Evolutionary conservation across 2,329 filamentous ascomycete species (phyloP), one percentile per base, ranked within the genome.

Genomic region (Pyricularia grisea): DNA sequence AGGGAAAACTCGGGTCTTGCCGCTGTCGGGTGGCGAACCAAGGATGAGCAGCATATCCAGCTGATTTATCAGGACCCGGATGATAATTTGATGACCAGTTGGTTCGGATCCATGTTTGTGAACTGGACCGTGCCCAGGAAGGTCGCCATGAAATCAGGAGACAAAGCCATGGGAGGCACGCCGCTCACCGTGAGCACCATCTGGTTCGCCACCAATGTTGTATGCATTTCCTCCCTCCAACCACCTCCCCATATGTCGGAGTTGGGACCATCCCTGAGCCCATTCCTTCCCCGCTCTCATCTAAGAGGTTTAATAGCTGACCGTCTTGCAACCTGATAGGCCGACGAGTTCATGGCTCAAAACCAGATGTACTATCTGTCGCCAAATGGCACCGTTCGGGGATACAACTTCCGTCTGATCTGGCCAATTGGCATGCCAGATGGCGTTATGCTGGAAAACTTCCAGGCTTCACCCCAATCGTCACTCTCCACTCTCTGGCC

Each of bases 401-500:
- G 30, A 3, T 36, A 27, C 33, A 66, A 66, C 33, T 66, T 36
- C 30, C 65, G 31, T n/a, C 30, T 36, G 17, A 42, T 25, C 65
- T 20, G 27, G 28, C 27, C 68, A 61, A 31, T 58, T 10, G 31
- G 50, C 36, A 9, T 25, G 58, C 23, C n/a, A 3, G 31, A 65
- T 33, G n/a, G 20, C 7, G 11, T 66, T 2, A 66, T 25, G 30
- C 10, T 1, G 33, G 3, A 7, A 2, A 50, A 2, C 17, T 68
- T 66, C 60, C 14, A 10, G 65, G 71, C 27, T 28, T 68, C n/a
- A n/a, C n/a, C 23, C 66, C 69, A 42, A 1, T 65, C 71, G 17
- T 66, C 65, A 23, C 67, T 72, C 58, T 68, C 67, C 23, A 58
- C 69, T 9, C 69, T 68, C 60, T 71, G 71, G 71, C 68, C 67